Evolutionary conservation across 1,284 basidiomycete species (phyloP), one percentile per base, ranked within the genome.

Genomic region (Phenoliferia sp.): DNA sequence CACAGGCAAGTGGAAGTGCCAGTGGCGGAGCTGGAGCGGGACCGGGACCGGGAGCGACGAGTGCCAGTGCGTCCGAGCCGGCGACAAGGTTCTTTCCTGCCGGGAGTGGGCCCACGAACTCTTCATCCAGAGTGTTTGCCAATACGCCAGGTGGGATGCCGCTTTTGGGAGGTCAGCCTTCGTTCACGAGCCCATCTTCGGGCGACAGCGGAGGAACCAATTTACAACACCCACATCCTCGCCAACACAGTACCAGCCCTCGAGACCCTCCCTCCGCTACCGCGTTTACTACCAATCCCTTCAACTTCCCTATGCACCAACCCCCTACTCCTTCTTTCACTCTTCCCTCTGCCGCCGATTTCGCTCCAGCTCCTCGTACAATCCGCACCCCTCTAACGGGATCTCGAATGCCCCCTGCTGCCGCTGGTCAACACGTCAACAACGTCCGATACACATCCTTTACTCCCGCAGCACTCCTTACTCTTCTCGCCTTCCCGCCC

Each of bases 401-500:
- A 6, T 52, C 48, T 5, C 6, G 48, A 22, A 6, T n/a, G 6
- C 5, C 48, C 22, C 9, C 17, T 26, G 48, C 48, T 19, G 15
- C 39, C 39, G 28, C 5, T 26, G 48, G 48, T 26, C 48, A 26
- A 7, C 7, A 19, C 22, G 17, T 52, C 5, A 6, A 9, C 9
- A 52, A 52, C 19, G 7, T 33, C n/a, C 55, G 55, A 12, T 57
- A 32, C 55, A 12, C 31, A 3, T 3, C 55, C 31, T 32, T 22
- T 19, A 32, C 55, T 16, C 55, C 55, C 32, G 29, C 55, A 22
- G 31, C 22, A n/a, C 50, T 62, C n/a, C n/a, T 54, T 34, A 5
- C 48, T 10, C 19, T 12, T n/a, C 32, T 61, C 36, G 35, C 66
- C 10, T 48, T 67, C 16, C 57, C 61, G 35, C 66, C 69, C 3